Evolutionary conservation across 352 stramenopile species (phyloP), one percentile per base, ranked within the genome.

Genomic region (Phytopythium ostracodes): DNA sequence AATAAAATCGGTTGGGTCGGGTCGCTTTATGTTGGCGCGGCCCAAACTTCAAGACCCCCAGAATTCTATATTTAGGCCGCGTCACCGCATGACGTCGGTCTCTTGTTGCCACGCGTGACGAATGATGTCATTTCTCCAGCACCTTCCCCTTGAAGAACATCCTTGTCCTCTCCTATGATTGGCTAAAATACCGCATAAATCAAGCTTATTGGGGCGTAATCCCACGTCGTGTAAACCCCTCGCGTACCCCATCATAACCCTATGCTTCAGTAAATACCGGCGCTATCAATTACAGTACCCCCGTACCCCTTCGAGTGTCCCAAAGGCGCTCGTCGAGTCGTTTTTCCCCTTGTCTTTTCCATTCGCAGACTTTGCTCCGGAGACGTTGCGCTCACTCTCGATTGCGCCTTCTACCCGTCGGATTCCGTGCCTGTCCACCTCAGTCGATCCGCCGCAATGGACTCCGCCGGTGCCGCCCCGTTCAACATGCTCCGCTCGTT

Each of bases 401-500:
- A 54, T 54, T 72, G 65, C 47, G 35, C 40, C 67, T 59, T 47
- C 58, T 35, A 46, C 46, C 64, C 57, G 24, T 53, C 25, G 24
- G 46, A 53, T 5, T 27, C 47, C 56, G 17, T 31, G 17, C 24
- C 62, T 51, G 24, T 49, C 22, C 59, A 5, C 15, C 42, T 47
- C n/a, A 7, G 24, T n/a, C 8, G n/a, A 7, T 25, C 40, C n/a
- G 5, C 2, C 29, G 55, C 31, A 18, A 88, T 88, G 78, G 71
- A 86, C 44, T 71, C 46, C 53, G 24, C 67, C 54, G 68, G 55
- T 44, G 54, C 52, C 66, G 59, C 62, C 42, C 74, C 65, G 25
- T 33, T 70, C 31, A 75, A 80, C 59, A 71, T 81, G 72, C 71
- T 92, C 35, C 80, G 79, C 71, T 88, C 73, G 67, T 92, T 92